These are phyloP conservation scores for Cladochytrium replicatum DNA, from an alignment of 192 early-diverging fungal species.

Conservation along the genomic window DNA sequence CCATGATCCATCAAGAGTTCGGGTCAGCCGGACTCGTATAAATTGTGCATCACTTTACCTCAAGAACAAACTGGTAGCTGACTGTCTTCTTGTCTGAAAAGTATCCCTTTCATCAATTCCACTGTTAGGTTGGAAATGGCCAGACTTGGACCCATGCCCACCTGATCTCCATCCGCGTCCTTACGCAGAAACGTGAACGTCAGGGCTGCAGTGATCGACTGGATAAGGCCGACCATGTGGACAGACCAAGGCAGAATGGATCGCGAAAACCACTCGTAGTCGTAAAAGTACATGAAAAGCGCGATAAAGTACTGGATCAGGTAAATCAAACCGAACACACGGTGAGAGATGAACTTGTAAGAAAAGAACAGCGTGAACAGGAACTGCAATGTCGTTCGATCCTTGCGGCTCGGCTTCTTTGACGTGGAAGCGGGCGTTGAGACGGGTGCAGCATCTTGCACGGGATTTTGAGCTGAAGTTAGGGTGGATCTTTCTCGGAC, in stretches of 20 bases:
- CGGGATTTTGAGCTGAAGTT: no score
- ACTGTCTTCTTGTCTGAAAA: slow-evolving; percentile 19
- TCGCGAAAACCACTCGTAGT: slow-evolving; percentile 11
- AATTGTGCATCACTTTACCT: no score
- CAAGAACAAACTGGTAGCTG: slow-evolving; percentile 17
- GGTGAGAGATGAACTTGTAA: slow-evolving; percentile 14
- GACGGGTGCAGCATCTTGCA: no score
- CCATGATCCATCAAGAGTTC: no score
- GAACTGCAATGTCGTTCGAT: no score
- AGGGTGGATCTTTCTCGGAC: no score
- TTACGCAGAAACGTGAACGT: slow-evolving; percentile 22
- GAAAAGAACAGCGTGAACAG: no score
- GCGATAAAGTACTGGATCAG: slow-evolving; percentile 18
- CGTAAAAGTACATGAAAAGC: slow-evolving; percentile 13
- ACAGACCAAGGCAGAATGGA: slow-evolving; percentile 16
- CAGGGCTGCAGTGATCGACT: slow-evolving; percentile 14
- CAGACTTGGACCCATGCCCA: no score
- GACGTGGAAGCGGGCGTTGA: no score
- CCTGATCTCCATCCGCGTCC: slow-evolving; percentile 14
- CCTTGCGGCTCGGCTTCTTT: no score
- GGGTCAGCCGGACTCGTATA: no score
- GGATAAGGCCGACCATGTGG: slow-evolving; percentile 15
- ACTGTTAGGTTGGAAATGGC: no score
- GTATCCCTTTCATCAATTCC: slow-evolving; percentile 16
- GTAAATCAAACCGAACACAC: slow-evolving; percentile 11